Conservation (phyloP, 169 alveolate genomes). For the Blepharisma undulans region DNA sequence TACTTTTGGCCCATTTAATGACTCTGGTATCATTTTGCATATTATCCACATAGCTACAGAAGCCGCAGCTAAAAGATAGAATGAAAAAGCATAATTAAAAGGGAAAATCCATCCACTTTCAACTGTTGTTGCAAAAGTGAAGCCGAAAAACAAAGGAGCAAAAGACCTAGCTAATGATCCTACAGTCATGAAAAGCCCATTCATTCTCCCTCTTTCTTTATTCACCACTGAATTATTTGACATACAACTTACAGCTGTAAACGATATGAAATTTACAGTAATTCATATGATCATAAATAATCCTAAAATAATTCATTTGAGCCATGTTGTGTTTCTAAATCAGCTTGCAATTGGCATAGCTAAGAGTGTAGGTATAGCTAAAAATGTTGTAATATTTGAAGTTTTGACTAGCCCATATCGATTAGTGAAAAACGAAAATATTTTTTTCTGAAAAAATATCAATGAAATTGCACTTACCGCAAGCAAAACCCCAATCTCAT, state of each 20-base stretch:
- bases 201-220: background rate
- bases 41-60: background rate
- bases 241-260: background rate
- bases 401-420: slow-evolving; percentile 7
- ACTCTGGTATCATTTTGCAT: background rate
- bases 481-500: background rate
- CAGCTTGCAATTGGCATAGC: background rate
- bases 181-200: background rate
- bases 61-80: background rate
- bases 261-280: background rate
- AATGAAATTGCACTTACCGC: background rate
- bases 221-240: slow-evolving; percentile 15
- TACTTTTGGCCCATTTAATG: background rate
- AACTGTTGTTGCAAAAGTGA: background rate
- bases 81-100: slow-evolving; percentile 20
- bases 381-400: background rate
- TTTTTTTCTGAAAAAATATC: background rate
- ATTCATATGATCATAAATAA: background rate
- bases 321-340: background rate
- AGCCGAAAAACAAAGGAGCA: background rate
- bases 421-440: background rate
- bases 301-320: background rate
- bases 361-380: background rate
- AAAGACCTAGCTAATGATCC: background rate
- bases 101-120: slow-evolving; percentile 12